phyloP scores from a whole-genome alignment of 2,329 filamentous ascomycete genomes.

The Sphaerulina populicola region DNA sequence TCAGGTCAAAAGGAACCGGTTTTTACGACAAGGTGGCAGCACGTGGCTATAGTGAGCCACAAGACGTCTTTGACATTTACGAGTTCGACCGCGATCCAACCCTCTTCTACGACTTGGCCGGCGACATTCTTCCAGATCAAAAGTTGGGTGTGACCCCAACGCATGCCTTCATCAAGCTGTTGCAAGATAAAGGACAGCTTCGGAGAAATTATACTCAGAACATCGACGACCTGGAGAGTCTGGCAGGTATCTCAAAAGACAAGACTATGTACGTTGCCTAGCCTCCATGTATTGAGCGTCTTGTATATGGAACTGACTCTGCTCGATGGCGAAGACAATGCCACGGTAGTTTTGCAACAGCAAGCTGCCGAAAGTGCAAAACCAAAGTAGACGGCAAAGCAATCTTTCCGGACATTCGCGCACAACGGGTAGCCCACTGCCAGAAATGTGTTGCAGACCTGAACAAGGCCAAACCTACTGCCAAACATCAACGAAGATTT shows the following conservation, averaged over 20 bases:
- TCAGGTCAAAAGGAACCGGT: conserved; percentile 84
- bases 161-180: conserved; percentile 82
- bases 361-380: conserved; percentile 75
- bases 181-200: conserved; percentile 80
- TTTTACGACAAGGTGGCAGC: conserved; percentile 79
- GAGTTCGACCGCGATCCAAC: conserved; percentile 78
- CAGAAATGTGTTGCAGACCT: conserved; percentile 57
- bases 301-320: no score
- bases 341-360: conserved; percentile 90
- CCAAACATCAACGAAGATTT: conserved; percentile 38
- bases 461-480: conserved; percentile 33
- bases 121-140: conserved; percentile 75
- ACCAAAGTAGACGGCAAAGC: conserved; percentile 64
- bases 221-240: conserved; percentile 63
- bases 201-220: conserved; percentile 98
- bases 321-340: conserved; percentile 51
- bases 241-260: conserved; percentile 7
- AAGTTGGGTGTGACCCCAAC: conserved; percentile 73
- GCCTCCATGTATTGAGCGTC: not conserved
- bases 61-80: conserved; percentile 89
- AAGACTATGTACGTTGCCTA: conserved; percentile 26
- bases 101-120: conserved; percentile 85
- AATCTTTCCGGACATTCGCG: conserved; percentile 72
- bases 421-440: conserved; percentile 69
- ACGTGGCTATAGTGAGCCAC: conserved; percentile 67